phyloP scores from a whole-genome alignment of 306 rosid species.

The Gastrolobium bilobum region DNA sequence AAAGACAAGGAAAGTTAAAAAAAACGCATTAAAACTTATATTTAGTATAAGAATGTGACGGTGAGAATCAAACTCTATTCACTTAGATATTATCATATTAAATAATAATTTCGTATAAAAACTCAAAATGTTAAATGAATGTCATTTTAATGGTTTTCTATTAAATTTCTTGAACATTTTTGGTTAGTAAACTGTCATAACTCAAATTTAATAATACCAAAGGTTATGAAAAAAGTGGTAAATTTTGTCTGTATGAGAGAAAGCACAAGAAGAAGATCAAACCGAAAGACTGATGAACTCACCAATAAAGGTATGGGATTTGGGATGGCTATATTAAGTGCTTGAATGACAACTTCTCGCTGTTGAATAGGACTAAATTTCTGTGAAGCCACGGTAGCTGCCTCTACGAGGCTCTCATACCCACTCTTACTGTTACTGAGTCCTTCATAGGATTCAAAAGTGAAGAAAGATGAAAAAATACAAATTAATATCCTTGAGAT shows the following conservation, averaged over 20 bases:
- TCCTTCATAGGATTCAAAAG: slow-evolving; percentile 60
- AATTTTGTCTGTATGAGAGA: neutral
- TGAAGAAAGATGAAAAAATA: neutral
- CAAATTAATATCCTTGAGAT: neutral
- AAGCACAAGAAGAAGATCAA: neutral
- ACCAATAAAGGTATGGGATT: slow-evolving; percentile 71
- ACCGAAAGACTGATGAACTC: slow-evolving; percentile 36
- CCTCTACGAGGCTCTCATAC: slow-evolving; percentile 77
- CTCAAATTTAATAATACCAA: too few relatives aligned
- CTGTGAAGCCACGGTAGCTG: slow-evolving; percentile 62
- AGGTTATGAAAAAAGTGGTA: too few relatives aligned
- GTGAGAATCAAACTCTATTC: too few relatives aligned
- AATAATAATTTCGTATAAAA: too few relatives aligned
- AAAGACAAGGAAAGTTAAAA: neutral
- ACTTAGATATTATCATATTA: too few relatives aligned
- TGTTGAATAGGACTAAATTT: slow-evolving; percentile 62
- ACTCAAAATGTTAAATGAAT: too few relatives aligned
- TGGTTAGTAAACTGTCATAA: too few relatives aligned
- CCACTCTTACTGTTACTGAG: slow-evolving; percentile 70
- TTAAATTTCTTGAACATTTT: too few relatives aligned
- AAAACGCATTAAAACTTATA: neutral
- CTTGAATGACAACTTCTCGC: slow-evolving; percentile 57
- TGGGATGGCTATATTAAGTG: slow-evolving; percentile 80
- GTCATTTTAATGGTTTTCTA: too few relatives aligned
- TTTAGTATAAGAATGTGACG: too few relatives aligned